Conservation (phyloP, 805 yeast species). For the Metschnikowia reukaufii region DNA sequence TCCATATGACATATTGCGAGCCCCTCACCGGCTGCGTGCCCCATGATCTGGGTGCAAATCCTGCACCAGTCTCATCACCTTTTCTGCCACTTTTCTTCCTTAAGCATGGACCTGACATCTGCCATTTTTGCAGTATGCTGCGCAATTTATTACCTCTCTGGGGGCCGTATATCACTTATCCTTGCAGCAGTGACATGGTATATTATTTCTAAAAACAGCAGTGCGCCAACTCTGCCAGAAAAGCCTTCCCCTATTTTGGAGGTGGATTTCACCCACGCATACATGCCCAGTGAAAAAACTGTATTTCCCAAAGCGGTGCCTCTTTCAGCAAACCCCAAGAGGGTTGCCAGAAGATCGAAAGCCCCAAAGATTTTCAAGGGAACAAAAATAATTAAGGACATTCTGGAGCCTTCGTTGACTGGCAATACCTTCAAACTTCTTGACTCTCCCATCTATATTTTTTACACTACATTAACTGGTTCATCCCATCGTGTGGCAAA, state of each 20-base stretch:
- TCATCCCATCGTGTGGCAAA: constrained; percentile 71
- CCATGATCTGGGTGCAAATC: constrained; percentile 20
- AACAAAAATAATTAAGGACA: constrained; percentile 26
- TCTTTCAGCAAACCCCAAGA: constrained; percentile 5
- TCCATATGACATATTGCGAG: not conserved
- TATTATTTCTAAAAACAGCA: constrained; percentile 1
- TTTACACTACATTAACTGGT: constrained; percentile 86
- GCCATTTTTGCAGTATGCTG: constrained; percentile 25
- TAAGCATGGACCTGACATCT: constrained; percentile 16
- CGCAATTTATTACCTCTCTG: constrained; percentile 35
- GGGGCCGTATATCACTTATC: constrained; percentile 44
- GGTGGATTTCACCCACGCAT: constrained; percentile 43
- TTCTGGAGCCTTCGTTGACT: constrained; percentile 39
- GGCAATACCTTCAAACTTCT: constrained; percentile 39
- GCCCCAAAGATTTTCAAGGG: constrained; percentile 45
- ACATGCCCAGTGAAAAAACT: constrained; percentile 26
- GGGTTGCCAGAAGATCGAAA: constrained; percentile 24
- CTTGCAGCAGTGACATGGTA: constrained; percentile 22
- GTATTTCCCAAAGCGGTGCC: constrained; percentile 13
- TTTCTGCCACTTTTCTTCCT: constrained; percentile 18
- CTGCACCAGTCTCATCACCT: constrained; percentile 22
- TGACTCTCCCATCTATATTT: constrained; percentile 61
- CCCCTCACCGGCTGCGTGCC: not conserved
- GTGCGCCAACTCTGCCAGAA: constrained; percentile 3
- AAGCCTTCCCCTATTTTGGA: constrained; percentile 38